These are phyloP conservation scores for Rhizoclosmatium sp. DNA, from an alignment of 192 early-diverging fungal species.

Conservation along the genomic window DNA sequence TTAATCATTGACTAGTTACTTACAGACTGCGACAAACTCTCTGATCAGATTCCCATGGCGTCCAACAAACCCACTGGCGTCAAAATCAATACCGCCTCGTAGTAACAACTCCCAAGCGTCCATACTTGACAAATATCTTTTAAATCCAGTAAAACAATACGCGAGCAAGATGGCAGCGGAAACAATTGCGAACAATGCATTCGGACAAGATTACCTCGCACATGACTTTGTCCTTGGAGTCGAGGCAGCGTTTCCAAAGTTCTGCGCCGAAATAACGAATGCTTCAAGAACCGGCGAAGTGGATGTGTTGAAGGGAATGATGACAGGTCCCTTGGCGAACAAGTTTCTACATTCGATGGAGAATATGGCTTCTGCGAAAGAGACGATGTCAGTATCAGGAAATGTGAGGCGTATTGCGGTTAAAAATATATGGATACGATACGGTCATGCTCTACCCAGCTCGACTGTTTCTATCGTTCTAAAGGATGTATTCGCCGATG, in stretches of 20 bases:
- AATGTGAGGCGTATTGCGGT: background rate
- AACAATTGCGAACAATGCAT: background rate
- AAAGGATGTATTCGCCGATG: background rate
- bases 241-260: background rate
- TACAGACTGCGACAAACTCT: background rate
- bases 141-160: background rate
- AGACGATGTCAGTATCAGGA: background rate
- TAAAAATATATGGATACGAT: background rate
- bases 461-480: background rate
- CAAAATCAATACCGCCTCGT: background rate
- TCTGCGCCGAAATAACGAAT: background rate
- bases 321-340: background rate
- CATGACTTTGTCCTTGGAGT: slow-evolving; percentile 1
- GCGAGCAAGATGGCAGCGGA: background rate
- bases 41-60: slow-evolving; percentile 11
- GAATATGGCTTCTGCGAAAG: background rate
- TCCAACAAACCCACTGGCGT: background rate
- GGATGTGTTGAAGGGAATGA: background rate
- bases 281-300: background rate
- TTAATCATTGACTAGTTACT: background rate
- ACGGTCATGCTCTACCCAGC: background rate
- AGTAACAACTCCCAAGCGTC: background rate
- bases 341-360: background rate
- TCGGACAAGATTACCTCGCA: background rate
- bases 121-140: background rate